Percentiles rank a stretch among this genome's conserved stretches.
Evolutionary conservation across 2,329 filamentous ascomycete species (phyloP).

Genomic region (Neonectria magnoliae): DNA sequence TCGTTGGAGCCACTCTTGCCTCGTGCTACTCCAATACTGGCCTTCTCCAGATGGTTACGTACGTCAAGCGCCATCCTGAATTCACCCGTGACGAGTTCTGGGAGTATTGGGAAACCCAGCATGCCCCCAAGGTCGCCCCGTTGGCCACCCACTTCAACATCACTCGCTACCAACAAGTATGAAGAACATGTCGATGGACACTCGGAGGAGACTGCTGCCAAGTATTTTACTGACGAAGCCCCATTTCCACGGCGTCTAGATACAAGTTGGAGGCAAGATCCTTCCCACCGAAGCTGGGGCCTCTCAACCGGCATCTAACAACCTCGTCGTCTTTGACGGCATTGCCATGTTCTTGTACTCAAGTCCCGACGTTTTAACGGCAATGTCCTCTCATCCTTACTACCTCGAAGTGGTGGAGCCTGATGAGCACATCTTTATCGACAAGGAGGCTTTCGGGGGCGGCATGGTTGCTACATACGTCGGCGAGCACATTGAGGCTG

Average conservation of each 20-base stretch:
- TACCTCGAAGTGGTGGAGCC: slow-evolving; percentile 43
- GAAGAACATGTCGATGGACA: neutral
- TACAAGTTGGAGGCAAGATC: slow-evolving; percentile 42
- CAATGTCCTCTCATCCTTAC: slow-evolving; percentile 44
- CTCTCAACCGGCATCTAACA: slow-evolving; percentile 26
- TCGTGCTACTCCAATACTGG: slow-evolving; percentile 52
- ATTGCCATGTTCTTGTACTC: slow-evolving; percentile 46
- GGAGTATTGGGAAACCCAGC: slow-evolving; percentile 44
- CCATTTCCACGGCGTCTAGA: slow-evolving; percentile 19
- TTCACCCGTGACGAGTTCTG: slow-evolving; percentile 42
- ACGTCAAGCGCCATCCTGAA: slow-evolving; percentile 42
- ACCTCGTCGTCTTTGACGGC: slow-evolving; percentile 42
- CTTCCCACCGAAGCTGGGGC: slow-evolving; percentile 36
- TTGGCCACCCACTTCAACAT: slow-evolving; percentile 42
- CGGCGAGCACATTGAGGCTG: slow-evolving; percentile 39
- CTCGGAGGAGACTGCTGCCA: neutral
- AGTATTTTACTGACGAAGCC: neutral
- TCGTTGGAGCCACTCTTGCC: slow-evolving; percentile 12
- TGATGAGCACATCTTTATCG: slow-evolving; percentile 44
- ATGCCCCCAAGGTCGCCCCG: slow-evolving; percentile 44
- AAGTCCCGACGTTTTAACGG: slow-evolving; percentile 33
- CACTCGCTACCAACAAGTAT: slow-evolving; percentile 43
- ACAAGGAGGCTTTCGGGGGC: slow-evolving; percentile 39
- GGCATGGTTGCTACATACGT: slow-evolving; percentile 44
- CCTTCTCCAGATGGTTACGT: slow-evolving; percentile 42